Percentiles rank a stretch among this genome's conserved stretches.
Evolutionary conservation across 2,329 filamentous ascomycete species (phyloP).

Genomic region (Fusarium sp.): DNA sequence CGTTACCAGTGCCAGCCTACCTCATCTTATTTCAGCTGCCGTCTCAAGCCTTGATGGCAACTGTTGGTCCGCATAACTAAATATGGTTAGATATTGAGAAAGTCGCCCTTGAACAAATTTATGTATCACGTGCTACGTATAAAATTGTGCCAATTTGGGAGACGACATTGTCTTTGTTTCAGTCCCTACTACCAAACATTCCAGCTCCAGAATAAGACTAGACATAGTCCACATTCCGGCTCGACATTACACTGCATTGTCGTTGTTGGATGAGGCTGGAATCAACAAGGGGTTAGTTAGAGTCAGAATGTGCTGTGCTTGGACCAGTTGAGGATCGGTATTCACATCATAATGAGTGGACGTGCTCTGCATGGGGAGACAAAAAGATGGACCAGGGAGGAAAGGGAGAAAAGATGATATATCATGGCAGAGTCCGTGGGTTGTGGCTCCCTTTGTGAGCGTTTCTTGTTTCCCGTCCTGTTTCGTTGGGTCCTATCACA

Average conservation of each 20-base stretch:
- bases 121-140: conserved; percentile 41
- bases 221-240: conserved; percentile 31
- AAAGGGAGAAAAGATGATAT: conserved; percentile 34
- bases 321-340: conserved; percentile 27
- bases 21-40: conserved; percentile 27
- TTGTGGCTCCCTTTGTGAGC: conserved; percentile 20
- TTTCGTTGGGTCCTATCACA: conserved; percentile 23
- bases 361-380: conserved; percentile 14
- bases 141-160: conserved; percentile 37
- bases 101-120: not conserved
- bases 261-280: conserved; percentile 46
- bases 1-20: conserved; percentile 13
- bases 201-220: conserved; percentile 39
- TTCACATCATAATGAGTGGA: conserved; percentile 22
- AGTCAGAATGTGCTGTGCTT: conserved; percentile 19
- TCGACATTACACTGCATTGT: conserved; percentile 49
- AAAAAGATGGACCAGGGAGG: conserved; percentile 21
- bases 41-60: conserved; percentile 6
- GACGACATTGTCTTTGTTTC: conserved; percentile 50
- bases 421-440: conserved; percentile 35
- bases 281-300: conserved; percentile 17
- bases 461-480: conserved; percentile 17
- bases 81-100: not conserved
- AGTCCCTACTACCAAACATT: conserved; percentile 44
- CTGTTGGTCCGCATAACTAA: conserved; percentile 12